Conservation (phyloP, 163 green algal genomes). For the Volvox carteri region DNA sequence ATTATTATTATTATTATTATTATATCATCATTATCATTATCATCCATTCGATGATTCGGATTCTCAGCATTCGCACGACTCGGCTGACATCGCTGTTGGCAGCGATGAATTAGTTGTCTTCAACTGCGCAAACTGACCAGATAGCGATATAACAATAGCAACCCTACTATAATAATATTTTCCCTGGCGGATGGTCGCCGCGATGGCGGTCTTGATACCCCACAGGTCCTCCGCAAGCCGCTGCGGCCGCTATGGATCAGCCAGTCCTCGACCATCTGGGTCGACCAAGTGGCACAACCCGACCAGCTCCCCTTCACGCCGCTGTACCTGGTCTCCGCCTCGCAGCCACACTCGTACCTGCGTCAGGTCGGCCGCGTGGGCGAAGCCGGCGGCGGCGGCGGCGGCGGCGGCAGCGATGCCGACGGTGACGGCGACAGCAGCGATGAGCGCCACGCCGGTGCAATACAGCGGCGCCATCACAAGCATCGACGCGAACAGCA, state of each 20-base stretch:
- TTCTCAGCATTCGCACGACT: no score
- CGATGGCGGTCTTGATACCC: not conserved
- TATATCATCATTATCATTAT: no score
- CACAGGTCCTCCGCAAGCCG: conserved; percentile 83
- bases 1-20: no score
- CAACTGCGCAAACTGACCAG: no score
- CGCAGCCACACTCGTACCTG: conserved; percentile 67
- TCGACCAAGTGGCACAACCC: conserved; percentile 75
- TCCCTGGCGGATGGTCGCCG: no score
- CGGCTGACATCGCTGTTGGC: no score
- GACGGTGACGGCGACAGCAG: conserved; percentile 4
- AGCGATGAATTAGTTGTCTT: no score
- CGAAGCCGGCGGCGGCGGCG: not conserved
- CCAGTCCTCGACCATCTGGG: conserved; percentile 84
- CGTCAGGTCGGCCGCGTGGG: conserved; percentile 15
- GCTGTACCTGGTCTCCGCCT: conserved; percentile 90
- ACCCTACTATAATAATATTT: no score
- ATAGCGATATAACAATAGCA: no score
- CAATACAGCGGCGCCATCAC: not conserved
- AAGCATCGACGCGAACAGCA: not conserved
- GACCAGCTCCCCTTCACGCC: conserved; percentile 86
- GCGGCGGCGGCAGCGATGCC: not conserved
- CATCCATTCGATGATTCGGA: no score
- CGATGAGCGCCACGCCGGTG: not conserved
- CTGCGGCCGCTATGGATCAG: conserved; percentile 95